Percentiles rank a stretch among this genome's conserved stretches.
These are phyloP conservation scores for Ganoderma multipileum DNA, from an alignment of 1,284 basidiomycete species.

Conservation along the genomic window DNA sequence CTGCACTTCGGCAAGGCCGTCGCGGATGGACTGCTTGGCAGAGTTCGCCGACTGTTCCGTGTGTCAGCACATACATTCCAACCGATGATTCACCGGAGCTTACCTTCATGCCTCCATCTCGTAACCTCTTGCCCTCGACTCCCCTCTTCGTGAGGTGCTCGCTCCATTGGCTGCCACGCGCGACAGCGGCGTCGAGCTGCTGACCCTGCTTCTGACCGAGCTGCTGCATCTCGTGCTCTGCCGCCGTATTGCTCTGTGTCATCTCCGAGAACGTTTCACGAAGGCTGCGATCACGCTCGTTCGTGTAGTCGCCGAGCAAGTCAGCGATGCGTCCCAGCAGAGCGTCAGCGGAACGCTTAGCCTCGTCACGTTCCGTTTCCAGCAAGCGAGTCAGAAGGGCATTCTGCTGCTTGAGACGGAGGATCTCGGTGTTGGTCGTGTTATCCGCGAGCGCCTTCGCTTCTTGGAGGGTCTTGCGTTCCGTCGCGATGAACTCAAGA, in stretches of 20 bases:
- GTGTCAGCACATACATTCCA: neutral
- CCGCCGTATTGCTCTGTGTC: slow-evolving; percentile 61
- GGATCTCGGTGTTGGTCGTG: slow-evolving; percentile 66
- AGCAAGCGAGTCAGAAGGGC: slow-evolving; percentile 67
- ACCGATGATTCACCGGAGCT: slow-evolving; percentile 10
- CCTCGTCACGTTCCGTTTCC: slow-evolving; percentile 69
- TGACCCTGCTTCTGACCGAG: slow-evolving; percentile 58
- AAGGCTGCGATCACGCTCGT: slow-evolving; percentile 74
- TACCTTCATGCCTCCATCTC: slow-evolving; percentile 70
- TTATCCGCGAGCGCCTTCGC: slow-evolving; percentile 58
- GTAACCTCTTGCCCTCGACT: slow-evolving; percentile 59
- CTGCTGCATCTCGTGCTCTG: slow-evolving; percentile 56
- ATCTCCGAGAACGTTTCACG: slow-evolving; percentile 63
- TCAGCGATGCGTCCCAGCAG: slow-evolving; percentile 75
- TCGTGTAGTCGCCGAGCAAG: slow-evolving; percentile 74
- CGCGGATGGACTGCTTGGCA: slow-evolving; percentile 49
- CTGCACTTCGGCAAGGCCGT: slow-evolving; percentile 55
- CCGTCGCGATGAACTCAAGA: slow-evolving; percentile 59
- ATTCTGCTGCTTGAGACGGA: slow-evolving; percentile 77
- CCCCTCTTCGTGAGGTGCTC: slow-evolving; percentile 53
- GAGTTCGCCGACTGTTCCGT: slow-evolving; percentile 49
- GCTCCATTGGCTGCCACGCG: slow-evolving; percentile 49
- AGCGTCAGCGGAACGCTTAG: slow-evolving; percentile 73
- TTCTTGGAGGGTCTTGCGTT: slow-evolving; percentile 58
- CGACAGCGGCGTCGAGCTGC: slow-evolving; percentile 50